Percentiles rank a stretch among this genome's conserved stretches.
Conservation (phyloP, 2,329 filamentous ascomycete species). For the Escovopsis weberi region DNA sequence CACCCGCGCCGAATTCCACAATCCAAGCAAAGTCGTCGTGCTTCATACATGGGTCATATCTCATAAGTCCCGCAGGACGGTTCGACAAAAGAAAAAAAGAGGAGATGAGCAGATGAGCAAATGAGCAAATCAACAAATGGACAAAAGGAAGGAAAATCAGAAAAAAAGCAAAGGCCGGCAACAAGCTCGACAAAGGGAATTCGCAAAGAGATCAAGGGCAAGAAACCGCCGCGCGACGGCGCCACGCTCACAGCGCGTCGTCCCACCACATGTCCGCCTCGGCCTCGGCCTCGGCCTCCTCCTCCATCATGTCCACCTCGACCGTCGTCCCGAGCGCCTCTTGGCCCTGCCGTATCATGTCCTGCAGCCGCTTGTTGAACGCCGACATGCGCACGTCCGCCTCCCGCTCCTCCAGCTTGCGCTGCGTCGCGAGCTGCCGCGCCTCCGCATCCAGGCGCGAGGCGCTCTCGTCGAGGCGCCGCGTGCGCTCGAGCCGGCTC, state of each 20-base stretch:
- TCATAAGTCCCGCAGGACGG: no score
- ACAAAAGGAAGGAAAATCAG: no score
- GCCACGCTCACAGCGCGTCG: no score
- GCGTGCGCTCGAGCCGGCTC: slow-evolving; percentile 24
- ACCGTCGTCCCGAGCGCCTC: slow-evolving; percentile 68
- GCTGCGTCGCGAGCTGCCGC: slow-evolving; percentile 56
- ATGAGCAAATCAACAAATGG: no score
- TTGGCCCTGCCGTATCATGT: slow-evolving; percentile 79
- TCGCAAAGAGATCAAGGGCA: background rate
- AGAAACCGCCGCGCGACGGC: no score
- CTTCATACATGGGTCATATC: no score
- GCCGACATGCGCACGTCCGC: slow-evolving; percentile 65
- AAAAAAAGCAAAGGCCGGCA: no score
- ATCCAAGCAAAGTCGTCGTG: no score
- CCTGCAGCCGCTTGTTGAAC: slow-evolving; percentile 65
- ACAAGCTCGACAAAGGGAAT: no score
- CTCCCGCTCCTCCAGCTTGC: slow-evolving; percentile 59
- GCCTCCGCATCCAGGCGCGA: slow-evolving; percentile 48
- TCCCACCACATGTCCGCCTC: slow-evolving; percentile 7
- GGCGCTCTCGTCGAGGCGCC: slow-evolving; percentile 22
- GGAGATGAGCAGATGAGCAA: no score
- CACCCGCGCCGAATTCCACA: no score
- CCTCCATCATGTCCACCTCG: slow-evolving; percentile 39
- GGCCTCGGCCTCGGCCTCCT: slow-evolving; percentile 27
- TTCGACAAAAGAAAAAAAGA: no score